phyloP scores from a whole-genome alignment of 257 asterid genomes.

The Jaltomata sinuosa region DNA sequence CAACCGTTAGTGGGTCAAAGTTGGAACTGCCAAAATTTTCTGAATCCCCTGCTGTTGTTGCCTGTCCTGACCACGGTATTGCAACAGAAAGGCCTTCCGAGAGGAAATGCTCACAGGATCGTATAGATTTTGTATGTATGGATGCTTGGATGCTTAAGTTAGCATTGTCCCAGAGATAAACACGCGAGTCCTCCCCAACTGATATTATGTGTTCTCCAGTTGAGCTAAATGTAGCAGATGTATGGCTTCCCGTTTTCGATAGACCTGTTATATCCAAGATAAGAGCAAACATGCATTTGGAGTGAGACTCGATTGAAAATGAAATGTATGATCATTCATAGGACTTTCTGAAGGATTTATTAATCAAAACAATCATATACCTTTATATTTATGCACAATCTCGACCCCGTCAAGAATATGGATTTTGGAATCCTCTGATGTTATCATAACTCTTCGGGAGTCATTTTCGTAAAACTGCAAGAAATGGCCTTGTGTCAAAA shows the following conservation, averaged over 20 bases:
- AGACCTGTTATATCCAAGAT: slow-evolving; percentile 26
- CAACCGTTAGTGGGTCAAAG: not conserved
- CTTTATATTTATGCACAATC: slow-evolving; percentile 67
- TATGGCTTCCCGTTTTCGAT: slow-evolving; percentile 57
- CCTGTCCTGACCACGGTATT: slow-evolving; percentile 43
- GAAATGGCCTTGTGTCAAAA: not conserved
- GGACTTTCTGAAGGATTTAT: not conserved
- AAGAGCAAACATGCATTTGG: not conserved
- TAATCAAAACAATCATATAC: slow-evolving; percentile 15
- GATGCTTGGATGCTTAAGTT: slow-evolving; percentile 26
- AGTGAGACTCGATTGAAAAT: not conserved
- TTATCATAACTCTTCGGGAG: slow-evolving; percentile 56
- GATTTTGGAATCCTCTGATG: slow-evolving; percentile 77
- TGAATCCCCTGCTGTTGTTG: not conserved
- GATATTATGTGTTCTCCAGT: slow-evolving; percentile 62
- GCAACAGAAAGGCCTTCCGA: slow-evolving; percentile 45
- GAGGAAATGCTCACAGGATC: slow-evolving; percentile 64
- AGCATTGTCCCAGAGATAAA: slow-evolving; percentile 63
- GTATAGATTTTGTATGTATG: slow-evolving; percentile 37
- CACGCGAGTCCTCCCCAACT: slow-evolving; percentile 59
- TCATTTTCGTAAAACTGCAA: slow-evolving; percentile 45
- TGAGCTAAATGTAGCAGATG: slow-evolving; percentile 59
- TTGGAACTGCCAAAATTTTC: not conserved
- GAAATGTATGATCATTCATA: not conserved
- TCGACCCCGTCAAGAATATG: slow-evolving; percentile 72